Base-by-base conservation (phyloP, 1,139 yeast genomes). In the Saccharomyces hybrid region DNA sequence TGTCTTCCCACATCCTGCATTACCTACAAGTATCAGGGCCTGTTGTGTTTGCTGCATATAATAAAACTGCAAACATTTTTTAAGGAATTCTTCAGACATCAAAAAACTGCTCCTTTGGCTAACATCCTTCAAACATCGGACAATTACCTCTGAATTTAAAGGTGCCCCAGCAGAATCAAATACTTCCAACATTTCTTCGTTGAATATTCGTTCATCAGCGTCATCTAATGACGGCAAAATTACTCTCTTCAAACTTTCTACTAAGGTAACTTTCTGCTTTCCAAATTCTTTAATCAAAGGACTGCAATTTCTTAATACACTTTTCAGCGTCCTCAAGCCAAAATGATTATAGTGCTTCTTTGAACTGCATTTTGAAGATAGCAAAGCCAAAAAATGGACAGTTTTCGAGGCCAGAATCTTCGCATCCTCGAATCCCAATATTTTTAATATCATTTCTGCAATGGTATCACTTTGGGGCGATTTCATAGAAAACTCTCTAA, bases 311-410 rank as follows among this genome's bases (percentile, higher is more conserved):
- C 42, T 38, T 9, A 49, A 13, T 11, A 49, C 44, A 31, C 25
- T 9, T 41, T 49, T 49, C 4, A 34, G 42, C 9, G 38, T 20
- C 2, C 51, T 49, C 84, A 91, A 73, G 0, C 98, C 97, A 76
- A 93, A 91, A 64, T 93, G 97, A n/a, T n/a, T n/a, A 64, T 93
- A 93, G 66, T 91, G 98, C 2, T 72, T 64, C 64, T 89, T 97
- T 0, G 60, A 41, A 0, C 88, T 77, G 9, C 82, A 70, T 0
- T 58, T 51, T 0, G 31, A 25, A 4, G 69, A 66, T 31, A 91
- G 66, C 1, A 68, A 71, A 0, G 64, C 60, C 61, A 89, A 86
- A 51, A 88, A 76, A 0, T 81, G 78, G 0, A 86, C 88, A 32
- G 88, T 70, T 5, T 69, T 66, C 1, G 60, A 50, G 0, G 95